Base-by-base conservation (phyloP, 2,329 filamentous ascomycete species). In the Aspergillus brunneoviolaceus region DNA sequence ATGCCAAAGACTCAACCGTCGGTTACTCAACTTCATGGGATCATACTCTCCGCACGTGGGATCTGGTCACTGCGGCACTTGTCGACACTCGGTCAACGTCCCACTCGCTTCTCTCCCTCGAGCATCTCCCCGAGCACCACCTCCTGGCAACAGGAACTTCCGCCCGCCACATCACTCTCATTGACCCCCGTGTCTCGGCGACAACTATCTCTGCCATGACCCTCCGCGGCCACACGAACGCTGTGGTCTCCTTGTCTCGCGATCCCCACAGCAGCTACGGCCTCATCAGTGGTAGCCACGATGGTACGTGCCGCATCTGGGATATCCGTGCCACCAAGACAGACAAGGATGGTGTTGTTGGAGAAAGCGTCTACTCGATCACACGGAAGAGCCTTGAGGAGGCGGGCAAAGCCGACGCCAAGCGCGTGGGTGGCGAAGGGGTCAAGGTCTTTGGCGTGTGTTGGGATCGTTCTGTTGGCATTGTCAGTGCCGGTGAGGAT, bases 251-350 rank as follows among this genome's bases (percentile, higher is more conserved):
- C n/a, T 77, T 89, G 45, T 81, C 83, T 12, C 78, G 79, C 11
- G 84, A 87, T 67, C 86, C 86, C 0, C 84, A 86, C 47, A 93
- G 89, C 70, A 86, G 88, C 63, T 91, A 93, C 78, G 87, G 89
- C n/a, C 83, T 99, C 9, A 91, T 94, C 0, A 95, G 90, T 33
- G 94, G 87, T n/a, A 90, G 89, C 50, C 91, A 96, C 76, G 95
- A 99, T 75, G 92, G 94, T 35, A 96, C 92, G 1, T 95, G 91
- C 70, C 86, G 92, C 55, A 87, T 99, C 52, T 99, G 95, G 95
- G 95, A 99, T 80, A 83, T 98, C 65, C 84, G 95, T 57, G 73
- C 83, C 79, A 85, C 68, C 78, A 87, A 72, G 84, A 88, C 74
- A 80, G 87, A 70, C 80, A 81, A 74, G 76, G 82, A 70, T 60